Conservation (phyloP, 2,329 filamentous ascomycete species). For the Aureobasidium pullulans region DNA sequence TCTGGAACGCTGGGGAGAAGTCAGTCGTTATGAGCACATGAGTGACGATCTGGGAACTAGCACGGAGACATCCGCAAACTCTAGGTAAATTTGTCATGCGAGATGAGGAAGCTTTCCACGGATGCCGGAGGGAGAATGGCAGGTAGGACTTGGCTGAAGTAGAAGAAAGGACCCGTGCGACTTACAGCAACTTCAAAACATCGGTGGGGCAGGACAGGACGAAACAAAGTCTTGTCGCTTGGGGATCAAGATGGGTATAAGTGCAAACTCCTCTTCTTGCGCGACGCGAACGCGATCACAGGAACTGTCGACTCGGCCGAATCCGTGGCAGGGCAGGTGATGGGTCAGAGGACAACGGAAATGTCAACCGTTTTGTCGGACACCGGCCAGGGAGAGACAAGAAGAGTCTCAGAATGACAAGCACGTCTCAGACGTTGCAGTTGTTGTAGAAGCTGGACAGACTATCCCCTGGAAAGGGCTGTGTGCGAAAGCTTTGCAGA, state of each 20-base stretch:
- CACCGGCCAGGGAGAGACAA: neutral
- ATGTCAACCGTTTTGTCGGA: conserved; percentile 6
- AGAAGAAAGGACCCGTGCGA: neutral
- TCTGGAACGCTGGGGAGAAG: conserved; percentile 13
- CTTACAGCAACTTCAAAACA: conserved; percentile 6
- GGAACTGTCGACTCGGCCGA: conserved; percentile 7
- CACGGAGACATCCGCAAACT: neutral
- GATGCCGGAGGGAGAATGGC: neutral
- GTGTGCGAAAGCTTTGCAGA: neutral
- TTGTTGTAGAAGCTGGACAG: neutral
- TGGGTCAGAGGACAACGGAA: conserved; percentile 1
- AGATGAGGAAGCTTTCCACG: conserved; percentile 5
- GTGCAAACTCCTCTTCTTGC: conserved; percentile 8
- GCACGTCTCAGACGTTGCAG: neutral
- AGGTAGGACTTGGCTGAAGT: neutral
- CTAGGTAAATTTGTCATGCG: conserved; percentile 4
- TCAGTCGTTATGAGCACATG: conserved; percentile 12
- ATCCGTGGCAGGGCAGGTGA: conserved; percentile 10
- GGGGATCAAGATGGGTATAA: neutral
- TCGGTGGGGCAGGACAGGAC: neutral
- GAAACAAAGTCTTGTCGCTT: neutral
- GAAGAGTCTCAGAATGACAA: conserved; percentile 1
- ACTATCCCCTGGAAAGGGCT: neutral
- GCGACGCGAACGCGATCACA: conserved; percentile 11
- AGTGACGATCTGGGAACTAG: conserved; percentile 1